Conservation (phyloP, 495 filamentous ascomycete species). For the Hypoxylon lenormandii region DNA sequence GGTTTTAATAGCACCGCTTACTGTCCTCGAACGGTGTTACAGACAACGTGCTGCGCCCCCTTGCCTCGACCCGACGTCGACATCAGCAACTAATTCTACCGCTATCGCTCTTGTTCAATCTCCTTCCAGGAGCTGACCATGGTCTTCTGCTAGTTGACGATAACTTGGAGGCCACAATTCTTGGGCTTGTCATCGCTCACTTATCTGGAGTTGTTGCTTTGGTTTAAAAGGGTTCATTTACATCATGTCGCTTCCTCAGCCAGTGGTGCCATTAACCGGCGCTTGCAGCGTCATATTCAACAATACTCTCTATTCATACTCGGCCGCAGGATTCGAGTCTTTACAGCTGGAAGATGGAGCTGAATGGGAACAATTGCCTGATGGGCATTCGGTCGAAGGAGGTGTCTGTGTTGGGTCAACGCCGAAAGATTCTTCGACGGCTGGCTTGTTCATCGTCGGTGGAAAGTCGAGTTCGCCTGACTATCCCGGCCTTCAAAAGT, state of each 20-base stretch:
- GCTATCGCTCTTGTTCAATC: slow-evolving; percentile 10
- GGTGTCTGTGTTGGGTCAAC: slow-evolving; percentile 81
- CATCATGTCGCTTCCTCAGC: slow-evolving; percentile 73
- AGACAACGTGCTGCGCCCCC: slow-evolving; percentile 34
- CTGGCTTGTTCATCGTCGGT: slow-evolving; percentile 86
- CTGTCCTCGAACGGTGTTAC: slow-evolving; percentile 25
- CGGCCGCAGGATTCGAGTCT: slow-evolving; percentile 78
- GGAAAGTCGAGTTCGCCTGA: slow-evolving; percentile 68
- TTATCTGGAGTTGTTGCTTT: slow-evolving; percentile 13
- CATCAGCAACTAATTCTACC: slow-evolving; percentile 19
- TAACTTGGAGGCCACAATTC: slow-evolving; percentile 31
- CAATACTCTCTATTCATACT: slow-evolving; percentile 88
- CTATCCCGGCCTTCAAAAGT: slow-evolving; percentile 86
- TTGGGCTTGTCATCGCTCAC: slow-evolving; percentile 32
- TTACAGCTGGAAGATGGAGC: slow-evolving; percentile 74
- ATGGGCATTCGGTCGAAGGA: slow-evolving; percentile 75
- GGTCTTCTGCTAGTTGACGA: slow-evolving; percentile 30
- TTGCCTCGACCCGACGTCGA: slow-evolving; percentile 21
- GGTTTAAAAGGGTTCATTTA: slow-evolving; percentile 25
- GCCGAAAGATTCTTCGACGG: slow-evolving; percentile 61
- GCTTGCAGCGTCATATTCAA: slow-evolving; percentile 85
- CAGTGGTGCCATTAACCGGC: slow-evolving; percentile 72
- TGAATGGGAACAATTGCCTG: slow-evolving; percentile 73
- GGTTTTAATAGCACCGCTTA: slow-evolving; percentile 23
- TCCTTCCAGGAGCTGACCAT: slow-evolving; percentile 33